phyloP scores from a whole-genome alignment of 495 filamentous ascomycete species.

The Chaetomium cochliodes region DNA sequence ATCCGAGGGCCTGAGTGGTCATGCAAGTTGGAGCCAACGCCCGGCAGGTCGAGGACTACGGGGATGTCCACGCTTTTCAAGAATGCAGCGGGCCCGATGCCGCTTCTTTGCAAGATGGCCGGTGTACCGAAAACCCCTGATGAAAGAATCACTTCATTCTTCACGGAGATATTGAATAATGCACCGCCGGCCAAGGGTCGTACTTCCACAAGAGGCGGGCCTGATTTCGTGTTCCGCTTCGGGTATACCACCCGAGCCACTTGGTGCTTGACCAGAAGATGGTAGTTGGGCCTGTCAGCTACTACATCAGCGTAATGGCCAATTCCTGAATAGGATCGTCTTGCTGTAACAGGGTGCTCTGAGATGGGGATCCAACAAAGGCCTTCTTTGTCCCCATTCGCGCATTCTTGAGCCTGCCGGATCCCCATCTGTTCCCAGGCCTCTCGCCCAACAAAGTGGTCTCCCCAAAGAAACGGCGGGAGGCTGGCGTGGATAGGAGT shows the following conservation, averaged over 20 bases:
- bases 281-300: conserved; percentile 34
- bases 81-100: conserved; percentile 26
- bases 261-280: conserved; percentile 36
- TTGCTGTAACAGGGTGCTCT: conserved; percentile 34
- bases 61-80: conserved; percentile 19
- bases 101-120: conserved; percentile 27
- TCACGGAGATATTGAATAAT: conserved; percentile 18
- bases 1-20: conserved; percentile 29
- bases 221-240: conserved; percentile 4
- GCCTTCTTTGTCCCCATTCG: conserved; percentile 28
- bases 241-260: conserved; percentile 26
- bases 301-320: conserved; percentile 39
- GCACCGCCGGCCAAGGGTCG: conserved; percentile 15
- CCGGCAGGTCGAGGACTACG: conserved; percentile 26
- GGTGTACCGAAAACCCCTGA: conserved; percentile 26
- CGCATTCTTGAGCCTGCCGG: conserved; percentile 19
- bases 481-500: conserved; percentile 24
- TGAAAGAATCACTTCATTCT: conserved; percentile 29
- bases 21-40: conserved; percentile 30
- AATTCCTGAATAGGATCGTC: conserved; percentile 39
- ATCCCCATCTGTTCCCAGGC: conserved; percentile 30
- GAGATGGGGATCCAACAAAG: conserved; percentile 32
- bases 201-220: conserved; percentile 26
- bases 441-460: conserved; percentile 18
- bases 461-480: conserved; percentile 28